Conservation (phyloP, 2,329 filamentous ascomycete genomes). For the Pseudogymnoascus sp. region DNA sequence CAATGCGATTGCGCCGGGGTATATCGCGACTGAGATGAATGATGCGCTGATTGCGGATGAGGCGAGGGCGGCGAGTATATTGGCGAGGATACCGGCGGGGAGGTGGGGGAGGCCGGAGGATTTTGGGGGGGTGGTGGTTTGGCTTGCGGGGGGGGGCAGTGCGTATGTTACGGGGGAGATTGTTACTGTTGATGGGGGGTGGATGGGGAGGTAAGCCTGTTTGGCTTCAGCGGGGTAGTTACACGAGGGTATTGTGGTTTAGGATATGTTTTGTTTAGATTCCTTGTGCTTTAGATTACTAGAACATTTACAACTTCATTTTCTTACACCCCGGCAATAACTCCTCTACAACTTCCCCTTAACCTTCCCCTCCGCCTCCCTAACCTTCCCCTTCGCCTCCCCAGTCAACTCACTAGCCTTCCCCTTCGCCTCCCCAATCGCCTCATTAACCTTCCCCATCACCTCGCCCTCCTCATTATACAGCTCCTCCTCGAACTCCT, state of each 20-base stretch:
- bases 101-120: constrained; percentile 79
- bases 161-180: constrained; percentile 76
- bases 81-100: constrained; percentile 72
- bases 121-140: constrained; percentile 77
- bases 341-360: neutral
- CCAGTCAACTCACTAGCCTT: constrained; percentile 30
- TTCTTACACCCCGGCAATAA: neutral
- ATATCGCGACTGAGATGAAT: constrained; percentile 95
- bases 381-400: constrained; percentile 34
- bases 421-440: constrained; percentile 28
- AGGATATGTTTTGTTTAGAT: neutral
- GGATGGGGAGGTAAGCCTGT: constrained; percentile 88
- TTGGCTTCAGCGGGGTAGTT: too few relatives aligned
- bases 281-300: neutral
- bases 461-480: constrained; percentile 32
- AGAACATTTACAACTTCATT: neutral
- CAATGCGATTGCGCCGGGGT: constrained; percentile 83
- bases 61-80: constrained; percentile 62
- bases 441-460: constrained; percentile 33
- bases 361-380: constrained; percentile 17
- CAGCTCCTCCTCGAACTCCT: constrained; percentile 6
- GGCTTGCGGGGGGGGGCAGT: constrained; percentile 66
- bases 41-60: constrained; percentile 66
- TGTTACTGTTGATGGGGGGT: constrained; percentile 79
- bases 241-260: neutral